Percentiles rank a stretch among this genome's conserved stretches.
Evolutionary conservation across 176 grass and related monocot species (phyloP).

Genomic region (Themeda triandra): DNA sequence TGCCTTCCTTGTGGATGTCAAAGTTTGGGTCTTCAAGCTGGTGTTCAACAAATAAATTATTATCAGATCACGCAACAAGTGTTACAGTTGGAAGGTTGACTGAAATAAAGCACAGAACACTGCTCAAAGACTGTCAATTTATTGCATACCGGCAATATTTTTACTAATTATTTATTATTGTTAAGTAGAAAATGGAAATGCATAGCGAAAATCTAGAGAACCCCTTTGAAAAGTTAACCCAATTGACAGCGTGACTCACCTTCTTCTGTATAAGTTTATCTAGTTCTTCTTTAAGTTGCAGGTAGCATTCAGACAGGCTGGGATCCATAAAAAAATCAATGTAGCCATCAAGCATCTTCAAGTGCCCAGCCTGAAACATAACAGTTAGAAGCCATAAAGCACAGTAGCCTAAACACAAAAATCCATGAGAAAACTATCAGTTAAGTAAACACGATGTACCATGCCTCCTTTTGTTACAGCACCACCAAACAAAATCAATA

Average conservation of each 20-base stretch:
- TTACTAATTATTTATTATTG: neutral
- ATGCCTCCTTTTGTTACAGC: slow-evolving; percentile 60
- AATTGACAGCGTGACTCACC: slow-evolving; percentile 33
- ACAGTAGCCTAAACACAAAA: slow-evolving; percentile 8
- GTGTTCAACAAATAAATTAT: slow-evolving; percentile 1
- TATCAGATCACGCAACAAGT: neutral
- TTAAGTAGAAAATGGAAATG: neutral
- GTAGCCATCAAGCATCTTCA: slow-evolving; percentile 98
- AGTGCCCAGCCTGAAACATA: slow-evolving; percentile 62
- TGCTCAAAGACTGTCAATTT: neutral
- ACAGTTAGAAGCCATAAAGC: slow-evolving; percentile 8
- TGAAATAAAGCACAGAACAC: neutral
- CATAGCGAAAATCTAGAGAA: neutral
- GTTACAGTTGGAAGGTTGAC: neutral
- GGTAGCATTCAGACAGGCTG: slow-evolving; percentile 78
- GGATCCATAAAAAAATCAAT: slow-evolving; percentile 98
- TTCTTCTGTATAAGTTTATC: slow-evolving; percentile 89
- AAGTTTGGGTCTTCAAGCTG: slow-evolving; percentile 78
- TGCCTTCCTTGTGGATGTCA: slow-evolving; percentile 95
- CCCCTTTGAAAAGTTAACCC: neutral
- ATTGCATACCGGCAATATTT: neutral
- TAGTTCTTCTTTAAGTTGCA: slow-evolving; percentile 84
- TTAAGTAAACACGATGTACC: slow-evolving; percentile 34
- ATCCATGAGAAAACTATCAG: slow-evolving; percentile 2
- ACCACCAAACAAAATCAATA: slow-evolving; percentile 90